Conservation (phyloP, 1,284 basidiomycete species). For the Fomitopsis palustris region DNA sequence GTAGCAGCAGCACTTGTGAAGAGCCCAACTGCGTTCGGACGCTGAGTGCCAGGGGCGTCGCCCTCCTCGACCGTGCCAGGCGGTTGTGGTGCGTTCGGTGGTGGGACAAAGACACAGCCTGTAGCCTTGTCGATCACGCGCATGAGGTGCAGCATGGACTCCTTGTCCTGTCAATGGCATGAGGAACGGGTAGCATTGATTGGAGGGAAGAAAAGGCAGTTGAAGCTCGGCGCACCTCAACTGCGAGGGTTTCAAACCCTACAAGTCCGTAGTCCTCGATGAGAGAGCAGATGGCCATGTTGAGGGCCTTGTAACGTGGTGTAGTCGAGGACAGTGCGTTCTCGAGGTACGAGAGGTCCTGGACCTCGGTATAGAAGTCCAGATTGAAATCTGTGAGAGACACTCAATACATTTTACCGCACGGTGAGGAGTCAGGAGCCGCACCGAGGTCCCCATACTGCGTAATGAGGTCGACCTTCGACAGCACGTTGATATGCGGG, state of each 20-base stretch:
- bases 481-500: conserved; percentile 96
- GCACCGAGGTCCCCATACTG: conserved; percentile 87
- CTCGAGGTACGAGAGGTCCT: conserved; percentile 89
- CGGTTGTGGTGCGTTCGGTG: conserved; percentile 44
- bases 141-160: conserved; percentile 87
- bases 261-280: conserved; percentile 96
- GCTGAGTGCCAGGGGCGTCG: conserved; percentile 40
- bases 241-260: conserved; percentile 94
- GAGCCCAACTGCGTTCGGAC: conserved; percentile 64
- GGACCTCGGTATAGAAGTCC: conserved; percentile 97
- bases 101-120: conserved; percentile 83
- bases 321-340: conserved; percentile 67
- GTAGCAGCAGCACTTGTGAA: conserved; percentile 64
- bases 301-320: conserved; percentile 73
- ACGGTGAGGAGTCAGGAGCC: conserved; percentile 17
- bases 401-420: conserved; percentile 1
- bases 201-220: not conserved
- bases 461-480: conserved; percentile 89
- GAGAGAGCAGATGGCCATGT: conserved; percentile 87
- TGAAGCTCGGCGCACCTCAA: conserved; percentile 61
- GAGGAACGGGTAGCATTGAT: not conserved
- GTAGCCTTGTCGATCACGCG: conserved; percentile 84
- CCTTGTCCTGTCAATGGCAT: conserved; percentile 65
- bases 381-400: conserved; percentile 82
- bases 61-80: conserved; percentile 45